Conservation (phyloP, 345 rosid species). For the Eucalyptus pumila region DNA sequence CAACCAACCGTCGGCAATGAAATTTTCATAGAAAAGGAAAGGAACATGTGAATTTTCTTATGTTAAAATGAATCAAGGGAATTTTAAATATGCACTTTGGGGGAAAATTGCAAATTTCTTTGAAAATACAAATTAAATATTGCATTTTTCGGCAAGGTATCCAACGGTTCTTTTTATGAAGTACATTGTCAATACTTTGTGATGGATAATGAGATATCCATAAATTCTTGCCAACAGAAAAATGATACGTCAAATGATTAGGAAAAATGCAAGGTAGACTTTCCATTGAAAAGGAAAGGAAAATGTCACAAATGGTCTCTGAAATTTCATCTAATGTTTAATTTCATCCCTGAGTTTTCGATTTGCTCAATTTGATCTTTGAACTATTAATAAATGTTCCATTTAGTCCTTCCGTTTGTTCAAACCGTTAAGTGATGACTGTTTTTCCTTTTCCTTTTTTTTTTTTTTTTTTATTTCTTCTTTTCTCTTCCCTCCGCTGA, state of each 20-base stretch:
- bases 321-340: too few relatives aligned
- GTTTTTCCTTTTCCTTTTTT: too few relatives aligned
- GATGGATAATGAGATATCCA: not conserved
- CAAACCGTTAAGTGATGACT: too few relatives aligned
- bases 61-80: not conserved
- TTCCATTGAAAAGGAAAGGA: not conserved
- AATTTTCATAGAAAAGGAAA: too few relatives aligned
- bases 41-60: not conserved
- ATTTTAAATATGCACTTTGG: not conserved
- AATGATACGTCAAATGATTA: not conserved
- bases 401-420: too few relatives aligned
- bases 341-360: too few relatives aligned
- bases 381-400: too few relatives aligned
- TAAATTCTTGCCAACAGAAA: not conserved
- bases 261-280: not conserved
- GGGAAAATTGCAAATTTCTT: not conserved
- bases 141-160: not conserved
- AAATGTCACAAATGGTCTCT: too few relatives aligned
- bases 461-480: too few relatives aligned
- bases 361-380: too few relatives aligned
- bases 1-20: not conserved
- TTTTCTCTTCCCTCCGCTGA: too few relatives aligned
- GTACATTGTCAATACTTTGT: not conserved
- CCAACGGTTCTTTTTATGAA: not conserved
- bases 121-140: not conserved